Conservation (phyloP, 306 rosid genomes). For the Aeschynomene evenia region DNA sequence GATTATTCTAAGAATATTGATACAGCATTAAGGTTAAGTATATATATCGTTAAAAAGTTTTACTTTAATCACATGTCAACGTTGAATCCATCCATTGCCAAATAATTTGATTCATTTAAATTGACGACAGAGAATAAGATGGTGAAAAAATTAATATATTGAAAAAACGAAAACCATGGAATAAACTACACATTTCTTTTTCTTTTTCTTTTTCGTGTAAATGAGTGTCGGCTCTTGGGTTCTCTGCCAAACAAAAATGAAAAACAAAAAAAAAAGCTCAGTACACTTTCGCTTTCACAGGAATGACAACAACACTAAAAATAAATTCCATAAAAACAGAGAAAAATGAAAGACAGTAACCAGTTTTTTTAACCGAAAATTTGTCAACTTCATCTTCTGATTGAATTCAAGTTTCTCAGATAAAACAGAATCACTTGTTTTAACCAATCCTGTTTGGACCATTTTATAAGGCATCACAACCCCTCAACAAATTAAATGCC, state of each 20-base stretch:
- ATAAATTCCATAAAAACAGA: neutral
- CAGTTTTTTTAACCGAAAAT: too few species aligned
- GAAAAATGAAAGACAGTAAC: neutral
- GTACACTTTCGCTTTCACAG: conserved; percentile 10
- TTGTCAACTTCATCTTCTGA: too few species aligned
- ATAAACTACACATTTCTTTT: neutral
- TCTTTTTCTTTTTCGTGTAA: neutral
- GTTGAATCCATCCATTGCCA: too few species aligned
- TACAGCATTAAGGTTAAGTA: too few species aligned
- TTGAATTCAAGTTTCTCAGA: neutral
- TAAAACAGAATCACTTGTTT: neutral
- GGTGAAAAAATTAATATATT: neutral
- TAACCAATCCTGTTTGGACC: conserved; percentile 12
- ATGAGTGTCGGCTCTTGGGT: conserved; percentile 63
- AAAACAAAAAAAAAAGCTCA: neutral
- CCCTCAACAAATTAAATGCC: neutral
- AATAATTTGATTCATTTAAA: neutral
- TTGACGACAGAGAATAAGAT: neutral
- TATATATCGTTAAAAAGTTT: too few species aligned
- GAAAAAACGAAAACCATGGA: neutral
- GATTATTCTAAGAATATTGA: too few species aligned
- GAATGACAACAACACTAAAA: neutral
- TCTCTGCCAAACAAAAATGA: conserved; percentile 25
- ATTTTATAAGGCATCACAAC: neutral
- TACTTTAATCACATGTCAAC: too few species aligned